Evolutionary conservation across 2,329 filamentous ascomycete genomes (phyloP), one percentile per base, ranked within the genome.

Genomic region (Hypoxylon sp.): DNA sequence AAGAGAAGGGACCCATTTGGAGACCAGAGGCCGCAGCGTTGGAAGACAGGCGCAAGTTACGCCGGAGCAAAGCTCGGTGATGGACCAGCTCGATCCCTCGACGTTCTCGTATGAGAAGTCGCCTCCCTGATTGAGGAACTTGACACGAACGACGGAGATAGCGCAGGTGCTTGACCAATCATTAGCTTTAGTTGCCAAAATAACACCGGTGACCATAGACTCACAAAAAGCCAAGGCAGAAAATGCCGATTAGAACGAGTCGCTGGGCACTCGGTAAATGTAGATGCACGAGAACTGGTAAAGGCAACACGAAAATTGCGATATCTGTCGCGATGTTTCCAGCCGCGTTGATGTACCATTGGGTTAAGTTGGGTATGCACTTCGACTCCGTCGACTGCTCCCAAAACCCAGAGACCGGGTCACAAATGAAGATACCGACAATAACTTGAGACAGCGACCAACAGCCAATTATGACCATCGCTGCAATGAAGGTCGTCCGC

Each of bases 21-120:
- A 72, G 25, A 77, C 65, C 10, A 79, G 60, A 7, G 77, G 78
- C 14, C 80, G 75, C 3, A 81, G 71, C 0, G 79, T 81, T 1
- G 79, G 78, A 14, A 82, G 74, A 62, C 80, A 81, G 3, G 75
- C 75, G 69, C 79, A 81, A 20, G 74, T 78, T 22, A 82, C 77
- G 10, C 77, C 80, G 0, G 76, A 79, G 68, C 74, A 76, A 2
- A 81, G 63, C 64, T 82, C 80, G 56, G 72, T 75, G 44, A 81
- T 75, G 44, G 78, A 81, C 80, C 80, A 82, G 58, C 73, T 75
- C 0, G 79, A 78, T 1, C 76, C 76, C 27, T 76, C 75, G 2
- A 81, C 76, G 60, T 82, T 82, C 60, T 81, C 77, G 73, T 78
- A 82, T 1, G 80, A 80, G 27, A 77, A 74, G 66, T 82, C 81